Evolutionary conservation across 1,139 yeast genomes (phyloP).

Genomic region (Lodderomyces parapsilosis): DNA sequence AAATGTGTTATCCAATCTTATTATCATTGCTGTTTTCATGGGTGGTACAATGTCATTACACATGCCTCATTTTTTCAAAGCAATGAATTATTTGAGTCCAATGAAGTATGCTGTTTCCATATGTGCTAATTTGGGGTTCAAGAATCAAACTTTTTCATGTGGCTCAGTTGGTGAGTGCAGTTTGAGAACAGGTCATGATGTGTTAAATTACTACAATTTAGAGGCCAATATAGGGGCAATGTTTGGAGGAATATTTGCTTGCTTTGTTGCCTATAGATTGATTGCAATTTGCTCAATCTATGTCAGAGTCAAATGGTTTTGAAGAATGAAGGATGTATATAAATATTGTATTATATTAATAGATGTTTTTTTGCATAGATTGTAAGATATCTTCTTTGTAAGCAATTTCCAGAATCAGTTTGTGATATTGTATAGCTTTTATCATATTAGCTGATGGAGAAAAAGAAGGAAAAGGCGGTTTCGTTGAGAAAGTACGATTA

Average conservation of each 20-base stretch:
- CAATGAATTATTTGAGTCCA: constrained; percentile 72
- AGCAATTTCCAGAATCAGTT: too few species aligned
- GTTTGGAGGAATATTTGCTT: constrained; percentile 38
- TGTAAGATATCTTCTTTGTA: too few species aligned
- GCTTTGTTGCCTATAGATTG: constrained; percentile 34
- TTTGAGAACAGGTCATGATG: constrained; percentile 34
- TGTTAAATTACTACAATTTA: constrained; percentile 34
- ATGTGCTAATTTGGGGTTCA: constrained; percentile 38
- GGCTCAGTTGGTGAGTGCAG: constrained; percentile 21
- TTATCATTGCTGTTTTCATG: constrained; percentile 75
- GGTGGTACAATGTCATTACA: constrained; percentile 82
- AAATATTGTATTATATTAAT: background rate
- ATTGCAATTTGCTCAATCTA: constrained; percentile 28
- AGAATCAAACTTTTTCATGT: constrained; percentile 34
- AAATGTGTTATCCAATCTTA: constrained; percentile 60
- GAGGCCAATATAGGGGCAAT: constrained; percentile 28
- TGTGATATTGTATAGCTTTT: too few species aligned
- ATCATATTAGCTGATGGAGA: too few species aligned
- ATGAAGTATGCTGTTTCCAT: constrained; percentile 67
- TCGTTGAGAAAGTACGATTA: too few species aligned
- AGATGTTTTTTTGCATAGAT: background rate
- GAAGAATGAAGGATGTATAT: background rate
- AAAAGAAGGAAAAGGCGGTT: too few species aligned
- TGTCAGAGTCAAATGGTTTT: constrained; percentile 25
- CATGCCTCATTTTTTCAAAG: constrained; percentile 68